Base-by-base conservation (phyloP, 2,329 filamentous ascomycete genomes). In the Botrytis byssoidea region DNA sequence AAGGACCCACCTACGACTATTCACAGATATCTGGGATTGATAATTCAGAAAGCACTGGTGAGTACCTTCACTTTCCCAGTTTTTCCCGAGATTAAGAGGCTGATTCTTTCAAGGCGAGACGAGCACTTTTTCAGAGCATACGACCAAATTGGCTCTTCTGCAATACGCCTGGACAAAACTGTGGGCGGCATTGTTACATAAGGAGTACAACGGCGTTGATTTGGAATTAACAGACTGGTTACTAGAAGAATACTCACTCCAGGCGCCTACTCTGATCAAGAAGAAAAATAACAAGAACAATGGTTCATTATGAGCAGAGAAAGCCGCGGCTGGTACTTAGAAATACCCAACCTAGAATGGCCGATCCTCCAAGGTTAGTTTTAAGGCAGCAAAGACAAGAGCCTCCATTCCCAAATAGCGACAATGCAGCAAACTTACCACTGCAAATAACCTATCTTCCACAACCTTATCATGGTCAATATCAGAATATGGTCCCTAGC, bases 301-400 rank as follows among this genome's bases (percentile, higher is more conserved):
- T 72, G 70, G 70, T 72, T 25, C 29, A 72, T 44, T 72, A 72
- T 65, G 70, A 72, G 60, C 60, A 72, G 22, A 72, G 70, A 72
- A 72, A 64, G 37, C 44, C 70, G 20, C 61, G 70, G 32, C 35
- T 72, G n/a, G 70, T 72, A 35, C 60, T 72, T 12, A 72, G 70
- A 44, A 55, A 66, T n/a, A 35, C 20, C 18, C 46, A 44, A 16
- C n/a, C 46, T 42, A 44, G 70, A 67, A 46, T 1, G 14, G 4
- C 35, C 6, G 48, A 67, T 40, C 10, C 70, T 35, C n/a, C 60
- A 42, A 42, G 70, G 29, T 14, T 66, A 32, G 16, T 67, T 6
- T 57, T 72, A 2, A 57, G 70, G 22, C 44, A 51, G 32, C 70
- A 55, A 32, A 66, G 32, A 42, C 46, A 35, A 37, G 60, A 72